Percentiles rank a stretch among this genome's conserved stretches.
phyloP scores from a whole-genome alignment of 192 early-diverging fungal genomes.

The Coemansia guatemalensis region DNA sequence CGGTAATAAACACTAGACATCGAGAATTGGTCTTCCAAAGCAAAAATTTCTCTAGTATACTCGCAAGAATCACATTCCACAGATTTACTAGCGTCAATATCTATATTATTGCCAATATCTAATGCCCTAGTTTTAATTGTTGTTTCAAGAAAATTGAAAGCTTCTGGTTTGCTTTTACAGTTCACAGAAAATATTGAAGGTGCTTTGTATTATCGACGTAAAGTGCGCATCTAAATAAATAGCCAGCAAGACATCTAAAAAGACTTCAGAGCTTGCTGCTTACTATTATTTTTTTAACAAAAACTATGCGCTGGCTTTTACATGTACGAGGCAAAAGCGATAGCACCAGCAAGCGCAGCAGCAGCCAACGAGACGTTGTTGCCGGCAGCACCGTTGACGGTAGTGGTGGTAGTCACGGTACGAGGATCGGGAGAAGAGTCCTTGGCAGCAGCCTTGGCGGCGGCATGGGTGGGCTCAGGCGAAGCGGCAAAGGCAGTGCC shows the following conservation, averaged over 20 bases:
- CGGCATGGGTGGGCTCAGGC: slow-evolving; percentile 25
- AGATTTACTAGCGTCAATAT: no score
- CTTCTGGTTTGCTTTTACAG: background rate
- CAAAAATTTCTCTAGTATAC: no score
- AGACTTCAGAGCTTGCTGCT: background rate
- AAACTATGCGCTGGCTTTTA: slow-evolving; percentile 4
- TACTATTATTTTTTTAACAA: background rate
- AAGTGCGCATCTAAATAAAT: background rate
- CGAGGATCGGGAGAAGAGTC: slow-evolving; percentile 28
- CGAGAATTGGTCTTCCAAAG: background rate
- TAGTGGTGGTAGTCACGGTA: slow-evolving; percentile 47
- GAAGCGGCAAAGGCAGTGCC: slow-evolving; percentile 43
- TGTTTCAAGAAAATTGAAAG: background rate
- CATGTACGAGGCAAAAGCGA: slow-evolving; percentile 51
- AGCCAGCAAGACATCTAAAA: background rate
- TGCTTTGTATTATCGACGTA: background rate
- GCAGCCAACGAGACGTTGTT: slow-evolving; percentile 48
- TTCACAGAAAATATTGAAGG: background rate
- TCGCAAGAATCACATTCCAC: no score
- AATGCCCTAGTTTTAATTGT: background rate
- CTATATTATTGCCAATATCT: background rate
- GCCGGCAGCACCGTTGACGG: slow-evolving; percentile 30
- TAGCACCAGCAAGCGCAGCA: slow-evolving; percentile 46
- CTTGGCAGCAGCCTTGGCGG: slow-evolving; percentile 3
- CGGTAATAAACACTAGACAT: background rate